A percentile compares a stretch with the other conserved stretches of the same genome.
These are phyloP conservation scores for Hymenoscyphus albidus DNA, from an alignment of 2,329 filamentous ascomycete species.

Conservation along the genomic window DNA sequence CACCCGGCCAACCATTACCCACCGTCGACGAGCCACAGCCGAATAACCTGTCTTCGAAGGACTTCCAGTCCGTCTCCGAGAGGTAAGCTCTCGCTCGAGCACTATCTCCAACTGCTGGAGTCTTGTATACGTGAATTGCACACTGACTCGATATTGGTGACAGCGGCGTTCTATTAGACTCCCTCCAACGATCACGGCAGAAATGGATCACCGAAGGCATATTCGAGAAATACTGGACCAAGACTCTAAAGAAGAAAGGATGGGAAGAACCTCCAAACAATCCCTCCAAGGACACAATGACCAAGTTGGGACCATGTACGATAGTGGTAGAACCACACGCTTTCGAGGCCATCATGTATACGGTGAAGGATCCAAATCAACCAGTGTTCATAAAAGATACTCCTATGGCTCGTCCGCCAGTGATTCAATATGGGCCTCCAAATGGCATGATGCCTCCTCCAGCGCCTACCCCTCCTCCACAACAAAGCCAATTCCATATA, in stretches of 20 bases:
- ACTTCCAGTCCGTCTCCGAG: constrained; percentile 71
- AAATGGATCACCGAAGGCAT: constrained; percentile 70
- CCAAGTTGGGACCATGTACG: constrained; percentile 67
- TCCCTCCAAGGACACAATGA: constrained; percentile 67
- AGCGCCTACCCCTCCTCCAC: constrained; percentile 36
- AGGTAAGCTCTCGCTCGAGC: constrained; percentile 46
- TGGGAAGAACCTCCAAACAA: constrained; percentile 60
- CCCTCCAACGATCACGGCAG: constrained; percentile 67
- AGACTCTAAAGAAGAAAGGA: constrained; percentile 66
- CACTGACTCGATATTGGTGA: constrained; percentile 18
- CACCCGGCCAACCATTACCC: constrained; percentile 65
- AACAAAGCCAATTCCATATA: constrained; percentile 26
- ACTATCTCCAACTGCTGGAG: neutral
- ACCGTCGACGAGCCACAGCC: constrained; percentile 66
- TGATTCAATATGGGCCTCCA: constrained; percentile 63
- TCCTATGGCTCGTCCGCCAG: constrained; percentile 44
- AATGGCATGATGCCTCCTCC: constrained; percentile 58
- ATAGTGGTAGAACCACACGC: constrained; percentile 78
- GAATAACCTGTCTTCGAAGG: constrained; percentile 56
- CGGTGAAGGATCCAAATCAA: constrained; percentile 61
- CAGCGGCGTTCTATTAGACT: constrained; percentile 72
- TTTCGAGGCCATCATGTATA: constrained; percentile 71
- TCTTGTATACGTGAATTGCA: neutral
- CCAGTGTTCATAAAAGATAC: constrained; percentile 37
- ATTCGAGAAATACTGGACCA: constrained; percentile 75